A percentile compares a stretch with the other conserved stretches of the same genome.
phyloP scores from a whole-genome alignment of 257 asterid genomes.

The Nicotiana tomentosiformis region DNA sequence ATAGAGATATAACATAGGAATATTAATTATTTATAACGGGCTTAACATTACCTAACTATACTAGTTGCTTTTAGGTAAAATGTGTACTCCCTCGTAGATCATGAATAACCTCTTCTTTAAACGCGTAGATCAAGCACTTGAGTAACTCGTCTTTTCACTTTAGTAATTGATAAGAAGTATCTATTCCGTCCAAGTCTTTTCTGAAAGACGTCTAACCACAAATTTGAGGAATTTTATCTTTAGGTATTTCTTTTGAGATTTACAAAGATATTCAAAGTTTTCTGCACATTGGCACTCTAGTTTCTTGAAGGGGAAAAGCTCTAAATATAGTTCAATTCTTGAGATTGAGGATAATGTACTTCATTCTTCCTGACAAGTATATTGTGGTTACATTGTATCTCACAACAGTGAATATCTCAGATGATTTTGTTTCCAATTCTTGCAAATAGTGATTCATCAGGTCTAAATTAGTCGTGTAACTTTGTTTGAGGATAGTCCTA shows the following conservation, averaged over 20 bases:
- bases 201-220: background rate
- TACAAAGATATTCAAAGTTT: constrained; percentile 35
- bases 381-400: background rate
- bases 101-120: background rate
- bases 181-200: no score
- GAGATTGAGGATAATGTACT: background rate
- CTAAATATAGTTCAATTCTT: background rate
- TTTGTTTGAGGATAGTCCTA: background rate
- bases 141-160: background rate
- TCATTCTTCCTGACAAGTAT: background rate
- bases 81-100: background rate
- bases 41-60: background rate
- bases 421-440: background rate
- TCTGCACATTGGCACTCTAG: constrained; percentile 47
- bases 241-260: background rate
- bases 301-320: constrained; percentile 38
- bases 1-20: background rate
- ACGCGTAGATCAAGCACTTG: background rate
- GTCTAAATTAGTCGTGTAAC: background rate
- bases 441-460: background rate
- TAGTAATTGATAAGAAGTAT: background rate
- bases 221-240: background rate
- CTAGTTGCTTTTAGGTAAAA: background rate
- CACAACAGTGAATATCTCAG: background rate
- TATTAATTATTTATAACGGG: background rate